Evolutionary conservation across 331 rosid species (phyloP).

Genomic region (Cucumis variabilis): DNA sequence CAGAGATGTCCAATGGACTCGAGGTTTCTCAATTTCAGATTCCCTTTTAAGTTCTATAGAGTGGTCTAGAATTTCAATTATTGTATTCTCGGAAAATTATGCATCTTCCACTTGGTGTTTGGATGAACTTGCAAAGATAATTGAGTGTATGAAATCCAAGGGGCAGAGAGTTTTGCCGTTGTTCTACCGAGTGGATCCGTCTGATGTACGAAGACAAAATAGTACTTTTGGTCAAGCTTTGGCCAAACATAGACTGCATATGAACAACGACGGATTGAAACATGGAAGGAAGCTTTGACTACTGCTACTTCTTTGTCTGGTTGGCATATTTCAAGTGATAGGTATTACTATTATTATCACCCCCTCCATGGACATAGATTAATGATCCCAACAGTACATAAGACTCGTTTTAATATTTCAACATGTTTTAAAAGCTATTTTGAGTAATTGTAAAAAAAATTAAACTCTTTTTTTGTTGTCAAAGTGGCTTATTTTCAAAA

Average conservation of each 20-base stretch:
- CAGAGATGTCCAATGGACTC: no score
- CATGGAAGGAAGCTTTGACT: neutral
- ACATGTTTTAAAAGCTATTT: no score
- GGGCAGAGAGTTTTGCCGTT: neutral
- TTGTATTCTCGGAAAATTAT: neutral
- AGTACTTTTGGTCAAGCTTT: neutral
- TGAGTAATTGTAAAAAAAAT: no score
- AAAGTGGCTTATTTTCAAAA: no score
- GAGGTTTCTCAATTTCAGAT: no score
- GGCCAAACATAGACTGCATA: neutral
- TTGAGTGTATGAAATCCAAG: neutral
- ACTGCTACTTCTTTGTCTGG: neutral
- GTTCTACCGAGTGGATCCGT: conserved; percentile 8
- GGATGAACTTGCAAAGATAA: neutral
- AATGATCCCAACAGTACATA: no score
- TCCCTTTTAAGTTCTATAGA: neutral
- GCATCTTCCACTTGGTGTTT: conserved; percentile 3
- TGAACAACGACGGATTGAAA: neutral
- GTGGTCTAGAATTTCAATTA: neutral
- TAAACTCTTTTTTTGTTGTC: no score
- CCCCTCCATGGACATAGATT: neutral
- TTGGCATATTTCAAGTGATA: neutral
- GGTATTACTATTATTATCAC: neutral
- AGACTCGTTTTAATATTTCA: no score
- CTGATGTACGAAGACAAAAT: neutral